phyloP scores from a whole-genome alignment of 495 filamentous ascomycete species.

The Neurospora pannonica region DNA sequence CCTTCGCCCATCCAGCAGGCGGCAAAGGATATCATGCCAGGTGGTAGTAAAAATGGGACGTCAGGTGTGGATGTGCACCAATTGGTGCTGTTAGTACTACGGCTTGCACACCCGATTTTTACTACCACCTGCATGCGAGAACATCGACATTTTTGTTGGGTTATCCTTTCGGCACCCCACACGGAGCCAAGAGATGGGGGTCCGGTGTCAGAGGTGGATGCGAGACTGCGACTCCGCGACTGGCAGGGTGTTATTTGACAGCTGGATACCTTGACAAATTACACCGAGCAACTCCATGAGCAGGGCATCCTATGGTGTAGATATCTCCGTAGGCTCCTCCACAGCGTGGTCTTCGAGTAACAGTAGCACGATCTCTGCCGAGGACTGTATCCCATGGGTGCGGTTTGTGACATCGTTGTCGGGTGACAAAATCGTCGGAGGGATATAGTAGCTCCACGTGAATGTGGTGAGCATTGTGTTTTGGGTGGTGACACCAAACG shows the following conservation, averaged over 20 bases:
- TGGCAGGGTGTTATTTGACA: conserved; percentile 10
- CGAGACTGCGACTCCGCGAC: conserved; percentile 9
- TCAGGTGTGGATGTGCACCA: too few relatives aligned
- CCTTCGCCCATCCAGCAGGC: neutral
- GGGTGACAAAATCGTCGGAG: neutral
- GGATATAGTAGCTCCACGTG: neutral
- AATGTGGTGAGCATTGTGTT: neutral
- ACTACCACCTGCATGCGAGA: too few relatives aligned
- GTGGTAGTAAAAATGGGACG: too few relatives aligned
- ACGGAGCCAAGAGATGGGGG: neutral
- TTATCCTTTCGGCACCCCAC: neutral
- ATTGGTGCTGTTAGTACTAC: too few relatives aligned
- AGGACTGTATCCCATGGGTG: neutral
- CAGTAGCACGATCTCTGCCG: neutral
- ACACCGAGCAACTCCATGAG: neutral
- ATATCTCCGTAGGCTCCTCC: neutral
- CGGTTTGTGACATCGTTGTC: neutral
- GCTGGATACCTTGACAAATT: conserved; percentile 1
- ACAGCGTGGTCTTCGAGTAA: neutral
- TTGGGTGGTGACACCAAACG: neutral
- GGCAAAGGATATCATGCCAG: neutral
- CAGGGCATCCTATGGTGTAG: neutral
- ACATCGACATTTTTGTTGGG: neutral
- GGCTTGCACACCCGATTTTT: too few relatives aligned
- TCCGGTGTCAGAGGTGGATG: neutral